phyloP scores from a whole-genome alignment of 306 rosid species.

The Sechiopsis laciniata region DNA sequence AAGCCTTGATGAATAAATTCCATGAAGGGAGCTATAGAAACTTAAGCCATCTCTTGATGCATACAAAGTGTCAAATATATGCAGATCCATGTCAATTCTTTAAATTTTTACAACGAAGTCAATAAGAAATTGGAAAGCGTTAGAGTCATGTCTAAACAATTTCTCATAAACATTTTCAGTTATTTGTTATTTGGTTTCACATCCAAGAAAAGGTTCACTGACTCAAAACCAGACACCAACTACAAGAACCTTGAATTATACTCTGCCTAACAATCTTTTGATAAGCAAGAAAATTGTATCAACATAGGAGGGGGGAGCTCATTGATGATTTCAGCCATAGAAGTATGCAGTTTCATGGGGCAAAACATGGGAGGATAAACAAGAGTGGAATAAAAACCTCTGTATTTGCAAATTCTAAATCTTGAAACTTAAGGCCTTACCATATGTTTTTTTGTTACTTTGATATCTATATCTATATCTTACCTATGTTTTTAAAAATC shows the following conservation, averaged over 20 bases:
- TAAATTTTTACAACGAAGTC: not conserved
- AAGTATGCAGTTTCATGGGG: too few species aligned
- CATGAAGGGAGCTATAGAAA: not conserved
- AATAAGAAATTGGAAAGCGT: not conserved
- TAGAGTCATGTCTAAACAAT: not conserved
- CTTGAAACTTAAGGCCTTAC: too few species aligned
- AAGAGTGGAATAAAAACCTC: not conserved
- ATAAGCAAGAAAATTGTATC: not conserved
- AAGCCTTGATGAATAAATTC: not conserved
- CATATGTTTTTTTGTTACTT: too few species aligned
- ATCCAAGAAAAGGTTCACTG: not conserved
- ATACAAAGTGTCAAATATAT: not conserved
- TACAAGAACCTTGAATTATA: not conserved
- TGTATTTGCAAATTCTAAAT: too few species aligned
- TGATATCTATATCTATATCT: too few species aligned
- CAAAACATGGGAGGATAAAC: not conserved
- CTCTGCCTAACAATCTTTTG: not conserved
- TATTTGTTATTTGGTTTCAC: not conserved
- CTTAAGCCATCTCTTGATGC: not conserved
- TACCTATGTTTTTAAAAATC: too few species aligned
- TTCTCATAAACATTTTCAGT: not conserved
- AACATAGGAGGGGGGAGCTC: not conserved
- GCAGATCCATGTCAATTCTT: not conserved
- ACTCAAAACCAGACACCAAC: conserved; percentile 7
- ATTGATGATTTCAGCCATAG: too few species aligned